Base-by-base conservation (phyloP, 768 basidiomycete genomes). In the Hypholoma sublateritium region DNA sequence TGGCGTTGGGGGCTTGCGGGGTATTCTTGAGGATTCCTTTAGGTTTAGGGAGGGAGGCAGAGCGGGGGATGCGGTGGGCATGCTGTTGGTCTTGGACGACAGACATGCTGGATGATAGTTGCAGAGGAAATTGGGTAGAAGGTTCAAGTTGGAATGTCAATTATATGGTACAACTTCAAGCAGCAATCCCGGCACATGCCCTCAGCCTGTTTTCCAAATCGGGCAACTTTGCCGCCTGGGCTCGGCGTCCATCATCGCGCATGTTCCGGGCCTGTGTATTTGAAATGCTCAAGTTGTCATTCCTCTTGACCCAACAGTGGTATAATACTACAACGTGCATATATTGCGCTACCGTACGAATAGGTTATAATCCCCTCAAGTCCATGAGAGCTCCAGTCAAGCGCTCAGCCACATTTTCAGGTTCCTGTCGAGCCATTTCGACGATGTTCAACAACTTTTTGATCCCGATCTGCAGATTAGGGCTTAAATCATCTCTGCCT, bases 381-480 rank as follows among this genome's bases (percentile, higher is more conserved):
- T 80, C 85, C 75, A 90, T 79, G 53, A 93, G 69, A 36, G 83
- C 85, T 46, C 77, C 79, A 55, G 80, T 80, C 57, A 94, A 71
- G 57, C 91, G 79, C 65, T 88, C 85, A 25, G 84, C 91, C 14
- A 86, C 89, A 59, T 85, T 87, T 49, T 91, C 87, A 1, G 93
- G 93, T 66, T 97, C 96, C 74, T 98, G 97, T 66, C 96, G 81
- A 47, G 95, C 92, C 95, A 97, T 98, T 80, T 99, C 97, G 17
- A 95, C 80, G 54, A 91, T 80, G 58, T 87, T 93, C 68, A 99
- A 70, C 70, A 99, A 66, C 73, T 91, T 95, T 85, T 98, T 98
- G 66, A 99, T 86, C 0, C 97, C 97, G 46, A 98, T 88, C 60
- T 88, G 84, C 62, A 95, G 62, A 46, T 75, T 79, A 13, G 80